Evolutionary conservation across 2,329 filamentous ascomycete species (phyloP), one percentile per base, ranked within the genome.

Genomic region (Davidsoniella virescens): DNA sequence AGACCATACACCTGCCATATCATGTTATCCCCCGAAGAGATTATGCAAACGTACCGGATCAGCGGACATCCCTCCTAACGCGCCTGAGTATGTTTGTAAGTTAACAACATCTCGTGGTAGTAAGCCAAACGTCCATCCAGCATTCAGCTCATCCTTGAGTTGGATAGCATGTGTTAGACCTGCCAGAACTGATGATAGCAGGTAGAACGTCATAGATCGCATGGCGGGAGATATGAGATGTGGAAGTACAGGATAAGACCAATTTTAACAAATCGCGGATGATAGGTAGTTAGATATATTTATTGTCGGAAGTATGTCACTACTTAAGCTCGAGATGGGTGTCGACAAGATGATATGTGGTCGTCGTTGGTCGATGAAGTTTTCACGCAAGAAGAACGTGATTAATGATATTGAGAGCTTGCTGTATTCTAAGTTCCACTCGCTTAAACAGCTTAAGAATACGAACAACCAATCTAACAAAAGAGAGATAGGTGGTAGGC

Each of bases 41-140:
- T 33, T 33, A 33, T 33, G 6, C 10, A 17, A 42, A 50, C 52
- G 18, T 53, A 53, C 52, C 17, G 52, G 48, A 41, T 53, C 52
- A 2, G 68, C 64, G 0, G 52, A 47, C 14, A 62, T 57, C 6
- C 64, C 67, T 20, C 67, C 69, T 44, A 72, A 47, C 2, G 60
- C 57, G n/a, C 63, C 64, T 2, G 52, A 56, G 54, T 71, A 72
- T 2, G 58, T 52, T 60, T 70, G 69, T 20, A 72, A 59, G 55
- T 70, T 66, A 4, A 47, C 48, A 20, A 55, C 54, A 45, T 61
- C 56, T 52, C 64, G 59, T 47, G 66, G 62, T 14, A 63, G 59
- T 40, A 62, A 52, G 1, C 61, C 65, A 58, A 65, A 62, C 37
- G 55, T 59, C 56, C 67, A 67, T 18, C 65, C 63, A 40, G 59